Percentiles rank a stretch among this genome's conserved stretches.
Evolutionary conservation across 305 asterid species (phyloP).

Genomic region (Fraxinus angustifolia): DNA sequence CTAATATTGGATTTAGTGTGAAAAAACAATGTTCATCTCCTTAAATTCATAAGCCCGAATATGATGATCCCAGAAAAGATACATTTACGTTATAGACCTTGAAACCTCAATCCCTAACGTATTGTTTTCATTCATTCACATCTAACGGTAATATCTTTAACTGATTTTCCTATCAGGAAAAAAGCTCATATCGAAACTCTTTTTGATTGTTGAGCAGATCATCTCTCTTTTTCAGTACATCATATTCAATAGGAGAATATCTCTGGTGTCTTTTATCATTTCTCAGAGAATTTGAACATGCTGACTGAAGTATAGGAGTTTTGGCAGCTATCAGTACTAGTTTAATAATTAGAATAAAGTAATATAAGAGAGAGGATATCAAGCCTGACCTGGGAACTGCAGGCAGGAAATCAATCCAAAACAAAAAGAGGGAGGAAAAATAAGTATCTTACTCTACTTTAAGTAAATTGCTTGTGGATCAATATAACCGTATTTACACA

Average conservation of each 20-base stretch:
- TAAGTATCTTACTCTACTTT: background rate
- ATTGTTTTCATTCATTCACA: background rate
- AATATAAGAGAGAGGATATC: background rate
- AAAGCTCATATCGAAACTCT: background rate
- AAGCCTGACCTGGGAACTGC: background rate
- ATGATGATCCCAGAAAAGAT: background rate
- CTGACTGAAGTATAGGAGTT: background rate
- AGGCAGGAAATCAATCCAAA: background rate
- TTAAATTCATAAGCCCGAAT: background rate
- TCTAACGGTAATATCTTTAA: background rate
- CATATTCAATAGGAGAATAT: background rate
- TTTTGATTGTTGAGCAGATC: background rate
- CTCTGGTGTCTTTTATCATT: background rate
- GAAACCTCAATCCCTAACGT: constrained; percentile 1
- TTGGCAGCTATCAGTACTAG: background rate
- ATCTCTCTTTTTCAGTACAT: background rate
- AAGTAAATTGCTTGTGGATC: background rate
- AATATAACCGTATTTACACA: background rate
- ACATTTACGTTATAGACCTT: background rate
- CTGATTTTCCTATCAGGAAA: background rate
- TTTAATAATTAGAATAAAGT: background rate
- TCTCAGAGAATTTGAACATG: background rate
- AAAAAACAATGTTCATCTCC: background rate
- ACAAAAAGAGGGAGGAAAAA: background rate
- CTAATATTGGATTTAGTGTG: background rate